Base-by-base conservation (phyloP, 2,329 filamentous ascomycete genomes). In the Daldinia eschscholtzii region DNA sequence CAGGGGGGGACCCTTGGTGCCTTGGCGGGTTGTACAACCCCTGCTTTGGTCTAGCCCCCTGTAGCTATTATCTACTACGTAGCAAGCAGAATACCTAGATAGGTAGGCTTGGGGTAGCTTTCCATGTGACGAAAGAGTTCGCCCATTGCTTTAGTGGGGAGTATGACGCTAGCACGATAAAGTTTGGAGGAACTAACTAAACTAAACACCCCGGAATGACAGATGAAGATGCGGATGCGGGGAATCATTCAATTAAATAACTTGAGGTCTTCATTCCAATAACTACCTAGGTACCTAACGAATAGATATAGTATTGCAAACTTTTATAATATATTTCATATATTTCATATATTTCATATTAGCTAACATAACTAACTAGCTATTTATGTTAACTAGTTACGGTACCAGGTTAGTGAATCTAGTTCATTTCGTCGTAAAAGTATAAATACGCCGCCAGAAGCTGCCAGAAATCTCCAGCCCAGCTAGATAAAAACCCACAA, bases 51-150 rank as follows among this genome's bases (percentile, higher is more conserved):
- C 46, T 52, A 52, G 46, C 15, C 7, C 46, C 46, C 26, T 33
- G 26, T 33, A n/a, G 26, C 26, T 26, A 23, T 10, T 48, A 18
- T 48, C 44, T 48, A n/a, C n/a, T n/a, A n/a, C n/a, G n/a, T n/a
- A 26, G 23, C 44, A 18, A 23, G 20, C 20, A 23, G 20, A 23
- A 23, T 23, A 23, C 20, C 18, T 23, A 48, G 44, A 28, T 48
- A 48, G 44, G 20, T 48, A 23, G 44, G 20, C 44, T 23, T 13
- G 26, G 20, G 23, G 23, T 48, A 48, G 44, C 44, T 53, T 37
- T 37, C 10, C 23, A 13, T 26, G 59, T 65, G 61, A 65, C 65
- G 65, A 46, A 37, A 61, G 28, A 58, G 48, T 30, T 42, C 28
- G 26, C 48, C n/a, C 20, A 41, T 30, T 18, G 39, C 18, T 46